Conservation (phyloP, 2,329 filamentous ascomycete species). For the Endoconidiophora laricicola region DNA sequence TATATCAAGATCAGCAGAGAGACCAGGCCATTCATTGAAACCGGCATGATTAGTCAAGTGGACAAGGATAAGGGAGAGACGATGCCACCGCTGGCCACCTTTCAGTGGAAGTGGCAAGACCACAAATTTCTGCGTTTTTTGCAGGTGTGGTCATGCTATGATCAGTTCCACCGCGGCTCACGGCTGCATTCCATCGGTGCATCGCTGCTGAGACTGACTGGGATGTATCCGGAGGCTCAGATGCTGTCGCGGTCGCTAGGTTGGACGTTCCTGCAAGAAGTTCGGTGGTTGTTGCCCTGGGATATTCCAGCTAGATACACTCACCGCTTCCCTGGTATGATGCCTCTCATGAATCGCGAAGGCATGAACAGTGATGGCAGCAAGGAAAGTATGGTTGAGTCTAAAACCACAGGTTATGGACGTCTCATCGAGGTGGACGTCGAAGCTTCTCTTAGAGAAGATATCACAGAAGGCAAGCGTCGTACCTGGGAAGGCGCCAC, state of each 20-base stretch:
- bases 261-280: slow-evolving; percentile 58
- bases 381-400: background rate
- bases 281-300: slow-evolving; percentile 55
- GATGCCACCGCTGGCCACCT: background rate
- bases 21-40: slow-evolving; percentile 30
- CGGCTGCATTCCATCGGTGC: slow-evolving; percentile 45
- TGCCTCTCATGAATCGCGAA: slow-evolving; percentile 11
- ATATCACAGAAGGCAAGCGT: slow-evolving; percentile 33
- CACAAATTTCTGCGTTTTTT: slow-evolving; percentile 48
- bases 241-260: slow-evolving; percentile 30
- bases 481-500: slow-evolving; percentile 41
- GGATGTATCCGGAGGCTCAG: slow-evolving; percentile 38
- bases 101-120: slow-evolving; percentile 32
- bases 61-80: background rate
- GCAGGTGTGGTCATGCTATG: slow-evolving; percentile 47
- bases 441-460: slow-evolving; percentile 23
- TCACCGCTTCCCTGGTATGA: slow-evolving; percentile 33
- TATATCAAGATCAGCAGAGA: slow-evolving; percentile 36
- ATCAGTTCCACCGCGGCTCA: slow-evolving; percentile 34
- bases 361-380: slow-evolving; percentile 2
- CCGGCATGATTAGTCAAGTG: slow-evolving; percentile 28
- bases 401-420: slow-evolving; percentile 31
- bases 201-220: slow-evolving; percentile 43
- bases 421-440: slow-evolving; percentile 34
- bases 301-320: slow-evolving; percentile 50